Conservation (phyloP, 805 yeast species). For the Pichia insulana region DNA sequence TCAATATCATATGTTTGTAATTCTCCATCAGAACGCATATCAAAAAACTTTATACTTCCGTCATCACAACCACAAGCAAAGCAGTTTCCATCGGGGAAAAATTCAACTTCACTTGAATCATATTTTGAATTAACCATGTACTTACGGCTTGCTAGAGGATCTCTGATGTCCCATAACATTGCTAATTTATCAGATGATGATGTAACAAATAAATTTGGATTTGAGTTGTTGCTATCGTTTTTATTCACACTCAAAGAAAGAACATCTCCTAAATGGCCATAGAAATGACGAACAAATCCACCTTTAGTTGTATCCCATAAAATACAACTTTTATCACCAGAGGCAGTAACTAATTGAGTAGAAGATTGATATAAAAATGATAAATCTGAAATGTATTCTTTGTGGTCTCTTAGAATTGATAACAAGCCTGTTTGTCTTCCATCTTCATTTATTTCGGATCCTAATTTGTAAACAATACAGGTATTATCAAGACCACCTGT, state of each 20-base stretch:
- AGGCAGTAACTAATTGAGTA: constrained; percentile 48
- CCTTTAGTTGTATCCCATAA: constrained; percentile 74
- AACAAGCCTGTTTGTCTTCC: constrained; percentile 24
- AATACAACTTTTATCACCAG: constrained; percentile 76
- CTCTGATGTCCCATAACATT: constrained; percentile 57
- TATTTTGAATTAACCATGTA: constrained; percentile 40
- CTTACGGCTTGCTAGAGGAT: constrained; percentile 32
- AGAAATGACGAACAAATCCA: constrained; percentile 40
- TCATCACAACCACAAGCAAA: constrained; percentile 76
- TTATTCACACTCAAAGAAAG: constrained; percentile 34
- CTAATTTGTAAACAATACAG: constrained; percentile 56
- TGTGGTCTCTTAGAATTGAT: constrained; percentile 66
- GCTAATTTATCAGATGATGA: constrained; percentile 65
- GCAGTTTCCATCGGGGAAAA: constrained; percentile 63
- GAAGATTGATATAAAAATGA: constrained; percentile 51
- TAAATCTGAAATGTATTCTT: constrained; percentile 71
- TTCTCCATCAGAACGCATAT: constrained; percentile 68
- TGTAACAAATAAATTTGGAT: constrained; percentile 38
- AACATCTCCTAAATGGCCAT: constrained; percentile 69
- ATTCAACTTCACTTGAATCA: constrained; percentile 56
- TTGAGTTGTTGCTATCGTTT: constrained; percentile 10
- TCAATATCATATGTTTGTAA: constrained; percentile 39
- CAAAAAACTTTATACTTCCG: constrained; percentile 61
- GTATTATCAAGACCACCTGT: constrained; percentile 78
- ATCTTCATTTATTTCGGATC: constrained; percentile 8